phyloP scores from a whole-genome alignment of 2,329 filamentous ascomycete genomes.

The Aspergillus sergii region DNA sequence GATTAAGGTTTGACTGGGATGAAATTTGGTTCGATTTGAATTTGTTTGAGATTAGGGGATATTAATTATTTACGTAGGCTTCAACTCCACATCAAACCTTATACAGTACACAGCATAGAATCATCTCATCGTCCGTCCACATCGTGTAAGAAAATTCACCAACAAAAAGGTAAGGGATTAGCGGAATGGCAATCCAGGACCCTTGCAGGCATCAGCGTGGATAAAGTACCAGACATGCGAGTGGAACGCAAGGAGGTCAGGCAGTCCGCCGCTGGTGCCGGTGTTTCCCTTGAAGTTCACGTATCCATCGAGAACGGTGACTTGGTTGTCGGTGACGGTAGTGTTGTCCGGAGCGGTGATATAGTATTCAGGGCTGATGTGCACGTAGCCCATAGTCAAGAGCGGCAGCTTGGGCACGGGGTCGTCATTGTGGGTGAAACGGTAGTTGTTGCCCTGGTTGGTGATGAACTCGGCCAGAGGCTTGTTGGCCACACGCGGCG shows the following conservation, averaged over 20 bases:
- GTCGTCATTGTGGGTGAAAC: constrained; percentile 69
- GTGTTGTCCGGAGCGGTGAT: constrained; percentile 40
- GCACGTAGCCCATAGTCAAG: constrained; percentile 61
- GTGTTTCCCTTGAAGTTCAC: constrained; percentile 30
- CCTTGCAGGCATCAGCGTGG: constrained; percentile 23
- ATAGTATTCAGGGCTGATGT: constrained; percentile 73
- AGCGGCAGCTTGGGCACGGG: constrained; percentile 70
- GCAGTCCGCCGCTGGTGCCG: constrained; percentile 21
- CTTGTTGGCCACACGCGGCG: constrained; percentile 65
- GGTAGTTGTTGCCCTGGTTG: constrained; percentile 57
- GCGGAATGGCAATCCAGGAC: constrained; percentile 17
- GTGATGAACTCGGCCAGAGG: constrained; percentile 59
- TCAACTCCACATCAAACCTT: background rate
- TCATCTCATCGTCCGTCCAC: background rate
- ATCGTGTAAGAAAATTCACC: background rate
- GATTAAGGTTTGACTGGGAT: background rate
- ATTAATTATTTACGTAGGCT: background rate
- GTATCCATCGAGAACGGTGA: constrained; percentile 25
- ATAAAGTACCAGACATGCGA: constrained; percentile 32
- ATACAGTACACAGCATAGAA: background rate
- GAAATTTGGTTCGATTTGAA: background rate
- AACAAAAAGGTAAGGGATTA: background rate
- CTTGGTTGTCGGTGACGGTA: constrained; percentile 21
- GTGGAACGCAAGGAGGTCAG: constrained; percentile 15
- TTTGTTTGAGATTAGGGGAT: background rate